Conservation (phyloP, 306 rosid genomes). For the Cicer arietinum region DNA sequence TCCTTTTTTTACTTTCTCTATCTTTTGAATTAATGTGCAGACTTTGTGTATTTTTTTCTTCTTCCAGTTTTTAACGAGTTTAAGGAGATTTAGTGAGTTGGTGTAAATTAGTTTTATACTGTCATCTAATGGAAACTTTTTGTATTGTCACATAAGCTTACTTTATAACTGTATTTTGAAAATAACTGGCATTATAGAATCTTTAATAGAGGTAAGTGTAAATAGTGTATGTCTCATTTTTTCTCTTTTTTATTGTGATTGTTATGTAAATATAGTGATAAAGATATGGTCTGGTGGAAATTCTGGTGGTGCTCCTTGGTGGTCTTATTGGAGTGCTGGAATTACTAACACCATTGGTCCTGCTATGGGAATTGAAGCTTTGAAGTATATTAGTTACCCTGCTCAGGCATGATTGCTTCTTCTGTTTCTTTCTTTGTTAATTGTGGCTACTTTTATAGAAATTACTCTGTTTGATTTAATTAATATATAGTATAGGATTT, state of each 20-base stretch:
- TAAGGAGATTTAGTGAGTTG: no score
- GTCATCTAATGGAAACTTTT: no score
- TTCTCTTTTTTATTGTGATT: conserved; percentile 4
- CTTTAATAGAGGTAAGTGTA: no score
- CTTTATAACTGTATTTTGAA: no score
- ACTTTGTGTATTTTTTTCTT: neutral
- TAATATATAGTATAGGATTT: neutral
- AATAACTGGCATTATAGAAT: no score
- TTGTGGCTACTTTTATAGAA: neutral
- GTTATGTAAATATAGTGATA: conserved; percentile 62
- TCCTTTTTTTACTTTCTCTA: neutral
- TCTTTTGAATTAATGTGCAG: neutral
- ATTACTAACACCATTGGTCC: conserved; percentile 98
- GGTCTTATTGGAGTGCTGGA: conserved; percentile 96
- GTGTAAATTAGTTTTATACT: no score
- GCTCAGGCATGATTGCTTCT: conserved; percentile 72
- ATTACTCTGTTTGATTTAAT: neutral
- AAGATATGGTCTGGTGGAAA: conserved; percentile 73
- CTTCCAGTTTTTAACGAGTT: neutral
- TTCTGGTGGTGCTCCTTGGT: conserved; percentile 85
- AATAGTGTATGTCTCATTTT: no score
- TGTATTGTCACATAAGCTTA: no score
- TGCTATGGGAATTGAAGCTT: conserved; percentile 98
- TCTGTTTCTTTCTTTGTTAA: neutral
- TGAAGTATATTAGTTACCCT: conserved; percentile 95